A percentile compares a stretch with the other conserved stretches of the same genome.
Conservation (phyloP, 495 filamentous ascomycete species). For the Platismatia glauca region DNA sequence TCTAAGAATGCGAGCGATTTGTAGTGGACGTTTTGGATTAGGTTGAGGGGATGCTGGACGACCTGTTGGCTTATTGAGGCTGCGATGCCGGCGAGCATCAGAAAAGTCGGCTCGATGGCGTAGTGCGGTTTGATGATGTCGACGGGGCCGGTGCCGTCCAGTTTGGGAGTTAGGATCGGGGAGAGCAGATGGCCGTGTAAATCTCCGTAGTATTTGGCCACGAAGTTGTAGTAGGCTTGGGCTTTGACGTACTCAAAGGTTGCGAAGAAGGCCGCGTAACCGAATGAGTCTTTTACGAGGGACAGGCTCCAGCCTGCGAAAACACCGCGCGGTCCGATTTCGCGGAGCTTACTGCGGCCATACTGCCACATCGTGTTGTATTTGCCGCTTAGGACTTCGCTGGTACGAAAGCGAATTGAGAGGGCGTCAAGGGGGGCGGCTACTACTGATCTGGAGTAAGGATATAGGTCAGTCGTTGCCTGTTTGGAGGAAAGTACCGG, state of each 20-base stretch:
- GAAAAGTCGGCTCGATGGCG: conserved; percentile 70
- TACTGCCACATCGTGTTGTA: conserved; percentile 82
- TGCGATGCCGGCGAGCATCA: conserved; percentile 65
- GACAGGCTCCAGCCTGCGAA: conserved; percentile 76
- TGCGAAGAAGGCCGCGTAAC: conserved; percentile 75
- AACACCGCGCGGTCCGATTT: conserved; percentile 72
- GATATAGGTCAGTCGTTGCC: not conserved
- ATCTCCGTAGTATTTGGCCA: conserved; percentile 67
- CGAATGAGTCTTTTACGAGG: conserved; percentile 72
- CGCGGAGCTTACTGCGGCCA: conserved; percentile 57
- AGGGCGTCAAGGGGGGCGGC: conserved; percentile 86
- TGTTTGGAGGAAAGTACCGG: not conserved
- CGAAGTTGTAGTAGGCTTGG: conserved; percentile 72
- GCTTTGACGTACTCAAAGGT: conserved; percentile 82
- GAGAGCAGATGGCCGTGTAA: conserved; percentile 34
- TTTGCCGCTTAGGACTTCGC: conserved; percentile 56
- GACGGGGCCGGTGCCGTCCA: conserved; percentile 33
- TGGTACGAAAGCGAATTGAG: conserved; percentile 66
- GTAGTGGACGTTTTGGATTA: conserved; percentile 71
- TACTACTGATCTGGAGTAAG: conserved; percentile 44
- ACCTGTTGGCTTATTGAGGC: conserved; percentile 70
- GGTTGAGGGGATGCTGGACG: conserved; percentile 67
- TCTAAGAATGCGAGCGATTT: conserved; percentile 71
- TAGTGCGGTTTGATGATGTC: conserved; percentile 73
- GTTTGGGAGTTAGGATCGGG: conserved; percentile 30